phyloP scores from a whole-genome alignment of 495 filamentous ascomycete species.

The Penicillium subrubescens region DNA sequence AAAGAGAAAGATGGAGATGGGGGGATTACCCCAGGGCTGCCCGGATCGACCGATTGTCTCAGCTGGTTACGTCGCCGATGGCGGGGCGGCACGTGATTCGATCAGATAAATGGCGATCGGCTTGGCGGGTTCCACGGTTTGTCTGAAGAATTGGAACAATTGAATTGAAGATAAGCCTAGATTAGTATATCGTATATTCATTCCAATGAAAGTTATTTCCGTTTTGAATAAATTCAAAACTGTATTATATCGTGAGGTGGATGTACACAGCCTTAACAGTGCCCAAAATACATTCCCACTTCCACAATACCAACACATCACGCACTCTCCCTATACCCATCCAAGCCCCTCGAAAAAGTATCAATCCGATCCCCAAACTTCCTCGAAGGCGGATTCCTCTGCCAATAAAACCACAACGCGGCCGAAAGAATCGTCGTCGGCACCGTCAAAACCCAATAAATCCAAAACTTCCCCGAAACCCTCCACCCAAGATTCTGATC shows the following conservation, averaged over 20 bases:
- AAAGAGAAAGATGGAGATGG: background rate
- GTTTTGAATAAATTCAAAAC: no score
- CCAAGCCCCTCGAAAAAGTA: background rate
- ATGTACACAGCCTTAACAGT: background rate
- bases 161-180: no score
- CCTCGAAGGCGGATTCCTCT: slow-evolving; percentile 10
- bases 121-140: slow-evolving; percentile 5
- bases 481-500: slow-evolving; percentile 21
- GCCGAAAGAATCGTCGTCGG: slow-evolving; percentile 30
- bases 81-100: slow-evolving; percentile 25
- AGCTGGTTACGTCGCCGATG: slow-evolving; percentile 15
- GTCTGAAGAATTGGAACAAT: background rate
- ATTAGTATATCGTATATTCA: no score
- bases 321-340: background rate
- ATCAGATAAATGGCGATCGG: slow-evolving; percentile 27
- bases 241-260: no score
- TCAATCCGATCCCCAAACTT: background rate
- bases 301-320: background rate
- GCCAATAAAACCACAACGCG: slow-evolving; percentile 29
- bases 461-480: slow-evolving; percentile 37
- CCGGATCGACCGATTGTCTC: slow-evolving; percentile 7
- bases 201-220: no score
- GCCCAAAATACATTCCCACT: background rate
- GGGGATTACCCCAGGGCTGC: background rate
- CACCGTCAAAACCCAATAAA: slow-evolving; percentile 40